Conservation (phyloP, 2,329 filamentous ascomycete genomes). For the Pyricularia pennisetigena region DNA sequence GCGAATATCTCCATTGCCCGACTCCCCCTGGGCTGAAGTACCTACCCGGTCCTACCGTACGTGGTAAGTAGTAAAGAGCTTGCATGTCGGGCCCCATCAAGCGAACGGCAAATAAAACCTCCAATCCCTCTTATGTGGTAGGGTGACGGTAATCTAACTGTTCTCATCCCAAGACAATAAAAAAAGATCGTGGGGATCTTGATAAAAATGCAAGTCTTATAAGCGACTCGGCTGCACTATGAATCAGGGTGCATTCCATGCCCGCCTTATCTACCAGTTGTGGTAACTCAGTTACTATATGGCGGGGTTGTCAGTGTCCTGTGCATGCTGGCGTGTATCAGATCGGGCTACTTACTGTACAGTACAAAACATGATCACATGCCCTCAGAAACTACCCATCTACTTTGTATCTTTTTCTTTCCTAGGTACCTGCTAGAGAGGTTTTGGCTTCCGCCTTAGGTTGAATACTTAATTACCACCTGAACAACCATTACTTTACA, state of each 20-base stretch:
- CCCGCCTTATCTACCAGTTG: not conserved
- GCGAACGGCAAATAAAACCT: not conserved
- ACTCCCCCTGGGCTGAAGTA: not conserved
- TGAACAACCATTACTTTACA: not conserved
- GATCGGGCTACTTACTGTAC: not conserved
- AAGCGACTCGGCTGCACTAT: not conserved
- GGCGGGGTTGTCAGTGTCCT: not conserved
- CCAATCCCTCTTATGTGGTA: not conserved
- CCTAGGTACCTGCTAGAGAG: no score
- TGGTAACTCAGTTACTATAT: not conserved
- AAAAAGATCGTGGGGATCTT: not conserved
- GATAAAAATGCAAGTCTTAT: not conserved
- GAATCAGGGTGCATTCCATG: not conserved
- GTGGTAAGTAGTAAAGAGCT: not conserved
- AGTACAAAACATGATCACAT: not conserved
- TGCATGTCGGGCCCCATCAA: not conserved
- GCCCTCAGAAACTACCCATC: no score
- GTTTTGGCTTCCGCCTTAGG: no score
- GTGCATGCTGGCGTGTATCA: not conserved
- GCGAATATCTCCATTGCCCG: not conserved
- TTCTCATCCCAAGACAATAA: no score
- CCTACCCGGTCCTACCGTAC: not conserved
- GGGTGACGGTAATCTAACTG: not conserved
- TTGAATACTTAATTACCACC: no score
- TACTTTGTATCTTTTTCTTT: no score